Percentiles rank a stretch among this genome's conserved stretches.
These are phyloP conservation scores for Rhynchospora tenuis DNA, from an alignment of 176 grass and related monocot genomes.

Conservation along the genomic window DNA sequence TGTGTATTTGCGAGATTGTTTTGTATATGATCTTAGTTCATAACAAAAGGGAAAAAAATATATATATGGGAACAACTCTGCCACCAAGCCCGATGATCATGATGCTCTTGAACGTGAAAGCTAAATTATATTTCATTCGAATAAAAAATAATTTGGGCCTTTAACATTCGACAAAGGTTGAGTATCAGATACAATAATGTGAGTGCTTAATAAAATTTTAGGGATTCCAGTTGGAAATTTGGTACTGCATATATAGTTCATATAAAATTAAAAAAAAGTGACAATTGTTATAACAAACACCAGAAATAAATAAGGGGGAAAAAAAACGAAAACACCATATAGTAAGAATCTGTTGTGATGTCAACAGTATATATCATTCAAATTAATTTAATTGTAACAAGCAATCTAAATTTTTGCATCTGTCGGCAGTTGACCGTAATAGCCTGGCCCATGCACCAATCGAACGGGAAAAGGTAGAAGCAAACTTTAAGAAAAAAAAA, in stretches of 20 bases:
- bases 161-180: background rate
- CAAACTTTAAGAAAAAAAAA: background rate
- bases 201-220: background rate
- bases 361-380: background rate
- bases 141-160: background rate
- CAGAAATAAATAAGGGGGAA: background rate
- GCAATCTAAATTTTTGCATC: background rate
- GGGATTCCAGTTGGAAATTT: background rate
- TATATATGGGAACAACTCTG: no score
- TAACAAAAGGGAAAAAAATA: background rate
- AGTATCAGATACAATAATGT: background rate
- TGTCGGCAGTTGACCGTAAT: background rate
- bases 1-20: no score
- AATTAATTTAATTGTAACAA: background rate
- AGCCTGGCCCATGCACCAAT: background rate
- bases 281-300: background rate
- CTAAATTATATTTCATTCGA: background rate
- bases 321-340: background rate
- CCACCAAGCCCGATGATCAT: background rate
- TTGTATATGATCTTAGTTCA: no score
- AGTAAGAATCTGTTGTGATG: background rate
- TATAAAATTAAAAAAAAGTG: no score
- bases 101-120: background rate
- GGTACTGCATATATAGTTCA: conserved; percentile 1
- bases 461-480: background rate